Base-by-base conservation (phyloP, 768 basidiomycete species). In the Leccinum obscurum region DNA sequence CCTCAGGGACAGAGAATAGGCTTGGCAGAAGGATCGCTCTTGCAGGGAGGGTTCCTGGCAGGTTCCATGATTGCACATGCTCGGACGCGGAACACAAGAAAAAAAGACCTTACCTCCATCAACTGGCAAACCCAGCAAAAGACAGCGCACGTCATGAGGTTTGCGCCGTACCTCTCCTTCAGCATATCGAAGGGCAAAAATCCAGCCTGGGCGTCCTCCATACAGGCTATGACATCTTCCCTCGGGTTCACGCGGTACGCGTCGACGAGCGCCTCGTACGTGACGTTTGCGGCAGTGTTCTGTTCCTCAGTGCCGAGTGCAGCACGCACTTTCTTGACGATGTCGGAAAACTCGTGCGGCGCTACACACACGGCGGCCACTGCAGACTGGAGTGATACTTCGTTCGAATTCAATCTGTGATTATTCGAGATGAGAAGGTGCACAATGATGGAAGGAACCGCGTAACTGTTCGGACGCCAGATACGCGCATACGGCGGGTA, bases 51-150 rank as follows among this genome's bases (percentile, higher is more conserved):
- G 46, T 41, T 71, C 63, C 72, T 75, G 55, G 41, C n/a, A 44
- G 41, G 8, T 17, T 26, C 28, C 20, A 14, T 24, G 10, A 48
- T 44, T 26, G 44, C 3, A 32, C 3, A 1, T 2, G 8, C 13
- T 24, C 51, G 3, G 24, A 41, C 2, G 17, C 6, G 5, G 28
- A 24, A 39, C 32, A 0, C 5, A 10, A 44, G 9, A n/a, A 39
- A 39, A n/a, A 34, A 1, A 10, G 10, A 52, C 0, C 55, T 51
- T 46, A 82, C 82, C 66, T 77, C 76, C 34, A 77, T 68, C 39
- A 75, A 51, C 44, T 75, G 75, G 53, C 73, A 80, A 3, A 78
- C 73, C 83, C 82, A 84, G 55, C 74, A 78, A 65, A 81, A 84
- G 4, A 83, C 66, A 4, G 76, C 76, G 50, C 75, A 78, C 44